phyloP scores from a whole-genome alignment of 163 green algal species.

The Coccomyxa subellipsoidea region DNA sequence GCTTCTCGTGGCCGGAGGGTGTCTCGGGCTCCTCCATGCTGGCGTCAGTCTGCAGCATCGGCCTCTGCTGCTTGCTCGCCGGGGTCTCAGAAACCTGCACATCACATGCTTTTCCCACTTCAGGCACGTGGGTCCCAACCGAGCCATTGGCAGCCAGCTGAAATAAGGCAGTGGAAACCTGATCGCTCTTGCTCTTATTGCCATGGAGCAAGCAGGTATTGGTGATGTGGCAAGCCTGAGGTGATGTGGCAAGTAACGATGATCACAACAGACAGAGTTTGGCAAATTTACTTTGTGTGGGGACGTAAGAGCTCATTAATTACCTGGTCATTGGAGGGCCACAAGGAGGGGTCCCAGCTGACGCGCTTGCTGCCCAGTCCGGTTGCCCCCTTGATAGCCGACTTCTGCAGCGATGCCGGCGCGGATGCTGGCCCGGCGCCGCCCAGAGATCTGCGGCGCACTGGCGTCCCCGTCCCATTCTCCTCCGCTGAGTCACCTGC shows the following conservation, averaged over 20 bases:
- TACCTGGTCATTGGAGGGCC: neutral
- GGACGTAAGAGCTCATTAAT: no score
- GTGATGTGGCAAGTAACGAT: no score
- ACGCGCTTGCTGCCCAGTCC: neutral
- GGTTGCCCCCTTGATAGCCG: neutral
- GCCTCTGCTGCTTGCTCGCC: neutral
- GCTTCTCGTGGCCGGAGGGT: neutral
- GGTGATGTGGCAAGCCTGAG: no score
- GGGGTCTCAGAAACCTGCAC: neutral
- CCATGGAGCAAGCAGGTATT: no score
- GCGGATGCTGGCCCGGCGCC: neutral
- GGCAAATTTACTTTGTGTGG: no score
- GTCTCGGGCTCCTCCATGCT: neutral
- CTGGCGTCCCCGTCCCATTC: neutral
- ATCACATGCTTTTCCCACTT: no score
- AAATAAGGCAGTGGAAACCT: no score
- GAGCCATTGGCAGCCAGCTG: no score
- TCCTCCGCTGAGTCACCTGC: neutral
- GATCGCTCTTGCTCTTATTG: no score
- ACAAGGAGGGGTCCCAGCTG: slow-evolving; percentile 1
- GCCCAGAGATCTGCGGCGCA: neutral
- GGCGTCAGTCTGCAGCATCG: neutral
- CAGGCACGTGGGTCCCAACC: no score
- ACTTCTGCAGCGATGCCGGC: neutral
- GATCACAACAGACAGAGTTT: no score